Percentiles rank a stretch among this genome's conserved stretches.
These are phyloP conservation scores for Alternaria incomplexa DNA, from an alignment of 2,329 filamentous ascomycete species.

Conservation along the genomic window DNA sequence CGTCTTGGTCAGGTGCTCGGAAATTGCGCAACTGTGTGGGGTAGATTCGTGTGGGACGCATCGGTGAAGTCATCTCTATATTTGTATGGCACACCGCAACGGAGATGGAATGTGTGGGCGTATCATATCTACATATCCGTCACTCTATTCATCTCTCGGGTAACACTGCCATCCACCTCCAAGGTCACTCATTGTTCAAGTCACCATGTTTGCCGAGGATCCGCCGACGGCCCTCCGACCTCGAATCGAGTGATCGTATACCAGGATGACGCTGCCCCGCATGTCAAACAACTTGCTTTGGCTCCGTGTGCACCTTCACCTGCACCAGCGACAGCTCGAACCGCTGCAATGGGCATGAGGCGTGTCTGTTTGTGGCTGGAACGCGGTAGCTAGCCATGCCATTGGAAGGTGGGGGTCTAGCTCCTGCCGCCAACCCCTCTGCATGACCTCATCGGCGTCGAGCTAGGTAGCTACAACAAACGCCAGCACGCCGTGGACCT, in stretches of 20 bases:
- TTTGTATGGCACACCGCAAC: not conserved
- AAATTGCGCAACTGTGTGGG: slow-evolving; percentile 11
- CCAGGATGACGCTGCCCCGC: slow-evolving; percentile 16
- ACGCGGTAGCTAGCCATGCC: slow-evolving; percentile 4
- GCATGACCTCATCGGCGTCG: slow-evolving; percentile 23
- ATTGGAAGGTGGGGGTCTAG: slow-evolving; percentile 27
- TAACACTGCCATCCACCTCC: not conserved
- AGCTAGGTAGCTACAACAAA: slow-evolving; percentile 19
- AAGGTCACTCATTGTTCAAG: not conserved
- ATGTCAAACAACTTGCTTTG: slow-evolving; percentile 3
- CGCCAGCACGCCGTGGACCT: slow-evolving; percentile 20
- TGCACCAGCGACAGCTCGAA: slow-evolving; percentile 1
- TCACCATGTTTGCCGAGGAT: not conserved
- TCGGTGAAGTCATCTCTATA: slow-evolving; percentile 13
- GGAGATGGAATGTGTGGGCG: not conserved
- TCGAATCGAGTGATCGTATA: slow-evolving; percentile 4
- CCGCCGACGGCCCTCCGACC: not conserved
- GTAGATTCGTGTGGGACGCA: not conserved
- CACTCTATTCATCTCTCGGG: not conserved
- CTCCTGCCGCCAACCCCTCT: slow-evolving; percentile 18
- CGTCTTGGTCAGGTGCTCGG: slow-evolving; percentile 6
- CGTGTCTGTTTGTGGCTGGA: slow-evolving; percentile 15
- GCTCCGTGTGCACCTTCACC: not conserved
- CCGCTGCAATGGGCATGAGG: slow-evolving; percentile 20
- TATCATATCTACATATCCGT: not conserved